Evolutionary conservation across 169 alveolate species (phyloP), one percentile per base, ranked within the genome.

Genomic region (Eimeria sp.): DNA sequence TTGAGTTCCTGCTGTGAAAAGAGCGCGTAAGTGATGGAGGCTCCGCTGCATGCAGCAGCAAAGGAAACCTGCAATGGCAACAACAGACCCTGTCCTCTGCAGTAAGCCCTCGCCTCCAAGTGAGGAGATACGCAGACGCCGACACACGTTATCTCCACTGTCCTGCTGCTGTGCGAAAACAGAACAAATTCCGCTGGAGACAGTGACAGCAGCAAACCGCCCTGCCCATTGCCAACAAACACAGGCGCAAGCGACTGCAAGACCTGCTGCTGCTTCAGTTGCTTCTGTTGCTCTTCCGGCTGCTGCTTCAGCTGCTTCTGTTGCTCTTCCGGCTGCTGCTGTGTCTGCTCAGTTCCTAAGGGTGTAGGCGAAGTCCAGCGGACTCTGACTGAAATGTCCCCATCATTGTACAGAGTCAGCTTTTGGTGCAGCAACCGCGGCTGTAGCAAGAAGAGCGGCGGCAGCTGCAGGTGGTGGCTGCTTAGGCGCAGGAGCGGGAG

Each of bases 11-110:
- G 92, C 76, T 84, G 78, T 61, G 92, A 54, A 57, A 84, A 84
- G 51, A 84, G 92, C 4, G 80, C 92, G 22, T 84, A 84, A 5
- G 92, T 84, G 20, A 84, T 57, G 40, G 76, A 84, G 51, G 65
- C 76, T 4, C 92, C 92, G 76, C 92, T 84, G 78, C 80, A 84
- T 14, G 76, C 78, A 58, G 78, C 92, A 45, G 78, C 76, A 54
- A 84, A 58, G 10, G 92, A 57, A 9, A 84, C 61, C 76, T 84
- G 92, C 78, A 84, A 61, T 22, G 92, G 92, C 92, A 84, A 40
- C 78, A 84, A 54, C 92, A 84, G 58, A n/a, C 92, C 76, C 22
- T 51, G 63, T 10, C 92, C 92, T 14, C 57, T n/a, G 76, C 92
- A 84, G 57, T 9, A 84, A 25, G 78, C 92, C 40, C 67, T 84